Evolutionary conservation across 2,329 filamentous ascomycete species (phyloP).

Genomic region (Bipolaris sorokiniana): DNA sequence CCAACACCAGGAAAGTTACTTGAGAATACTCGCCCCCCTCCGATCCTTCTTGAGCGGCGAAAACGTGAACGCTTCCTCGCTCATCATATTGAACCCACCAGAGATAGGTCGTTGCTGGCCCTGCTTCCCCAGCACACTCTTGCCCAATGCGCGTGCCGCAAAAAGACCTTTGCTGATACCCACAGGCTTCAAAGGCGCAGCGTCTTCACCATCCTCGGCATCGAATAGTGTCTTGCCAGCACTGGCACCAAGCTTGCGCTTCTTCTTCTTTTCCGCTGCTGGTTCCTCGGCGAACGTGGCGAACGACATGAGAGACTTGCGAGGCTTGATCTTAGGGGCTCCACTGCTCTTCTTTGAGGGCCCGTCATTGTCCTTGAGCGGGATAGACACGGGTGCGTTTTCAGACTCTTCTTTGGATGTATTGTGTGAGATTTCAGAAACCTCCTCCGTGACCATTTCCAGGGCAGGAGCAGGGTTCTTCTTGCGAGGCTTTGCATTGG

Average conservation of each 20-base stretch:
- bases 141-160: conserved; percentile 46
- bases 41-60: conserved; percentile 51
- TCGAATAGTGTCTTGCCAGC: conserved; percentile 71
- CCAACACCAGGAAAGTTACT: conserved; percentile 16
- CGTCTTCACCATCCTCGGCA: conserved; percentile 41
- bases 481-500: conserved; percentile 53
- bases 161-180: conserved; percentile 46
- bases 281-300: conserved; percentile 49
- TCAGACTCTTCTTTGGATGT: conserved; percentile 48
- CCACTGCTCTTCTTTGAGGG: conserved; percentile 41
- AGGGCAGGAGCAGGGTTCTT: conserved; percentile 47
- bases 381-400: conserved; percentile 42
- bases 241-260: conserved; percentile 71
- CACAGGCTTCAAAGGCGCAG: conserved; percentile 39
- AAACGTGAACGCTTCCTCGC: conserved; percentile 49
- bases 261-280: conserved; percentile 58
- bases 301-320: conserved; percentile 58
- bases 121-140: conserved; percentile 39
- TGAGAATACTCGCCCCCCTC: conserved; percentile 36
- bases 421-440: conserved; percentile 36
- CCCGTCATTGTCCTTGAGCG: conserved; percentile 45
- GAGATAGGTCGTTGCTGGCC: conserved; percentile 36
- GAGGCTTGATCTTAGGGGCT: conserved; percentile 48
- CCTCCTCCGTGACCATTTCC: conserved; percentile 54
- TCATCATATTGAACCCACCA: conserved; percentile 46